A percentile compares a stretch with the other conserved stretches of the same genome.
Evolutionary conservation across 2,329 filamentous ascomycete genomes (phyloP).

Genomic region (Cylindrodendrum hubeiense): DNA sequence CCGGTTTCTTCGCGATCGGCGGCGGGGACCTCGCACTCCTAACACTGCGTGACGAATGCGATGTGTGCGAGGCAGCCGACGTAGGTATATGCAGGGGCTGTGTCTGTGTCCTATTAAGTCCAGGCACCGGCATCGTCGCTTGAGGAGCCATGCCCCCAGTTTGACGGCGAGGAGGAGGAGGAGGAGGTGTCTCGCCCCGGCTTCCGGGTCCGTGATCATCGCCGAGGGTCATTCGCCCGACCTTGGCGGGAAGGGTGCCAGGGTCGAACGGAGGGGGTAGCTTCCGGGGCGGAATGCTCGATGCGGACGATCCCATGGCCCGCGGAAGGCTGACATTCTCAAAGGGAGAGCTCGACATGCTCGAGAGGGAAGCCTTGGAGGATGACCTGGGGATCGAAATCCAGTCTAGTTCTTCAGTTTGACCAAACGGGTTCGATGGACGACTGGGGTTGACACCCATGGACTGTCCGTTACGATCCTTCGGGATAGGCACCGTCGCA

Average conservation of each 20-base stretch:
- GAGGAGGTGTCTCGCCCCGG: constrained; percentile 56
- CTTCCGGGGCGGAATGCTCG: constrained; percentile 61
- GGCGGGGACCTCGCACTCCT: constrained; percentile 60
- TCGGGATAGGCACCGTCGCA: constrained; percentile 77
- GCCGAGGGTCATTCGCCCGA: constrained; percentile 57
- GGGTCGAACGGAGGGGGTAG: constrained; percentile 65
- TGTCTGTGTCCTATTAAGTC: constrained; percentile 41
- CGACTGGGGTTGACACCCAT: constrained; percentile 79
- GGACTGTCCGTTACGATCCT: constrained; percentile 60
- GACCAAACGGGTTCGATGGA: constrained; percentile 84
- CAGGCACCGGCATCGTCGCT: constrained; percentile 27
- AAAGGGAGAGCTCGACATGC: constrained; percentile 70
- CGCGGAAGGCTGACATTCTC: constrained; percentile 68
- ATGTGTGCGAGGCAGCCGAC: constrained; percentile 51
- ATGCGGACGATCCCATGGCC: constrained; percentile 58
- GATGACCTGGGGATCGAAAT: constrained; percentile 71
- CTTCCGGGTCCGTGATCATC: constrained; percentile 52
- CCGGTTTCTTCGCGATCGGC: constrained; percentile 73
- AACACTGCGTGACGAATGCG: constrained; percentile 47
- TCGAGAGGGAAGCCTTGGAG: constrained; percentile 67
- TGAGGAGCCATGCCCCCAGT: constrained; percentile 37
- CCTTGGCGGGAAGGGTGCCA: constrained; percentile 58
- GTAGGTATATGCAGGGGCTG: constrained; percentile 46
- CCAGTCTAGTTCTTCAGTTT: constrained; percentile 86
- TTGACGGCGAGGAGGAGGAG: constrained; percentile 59